Conservation (phyloP, 768 basidiomycete genomes). For the Amanita jacksonii region DNA sequence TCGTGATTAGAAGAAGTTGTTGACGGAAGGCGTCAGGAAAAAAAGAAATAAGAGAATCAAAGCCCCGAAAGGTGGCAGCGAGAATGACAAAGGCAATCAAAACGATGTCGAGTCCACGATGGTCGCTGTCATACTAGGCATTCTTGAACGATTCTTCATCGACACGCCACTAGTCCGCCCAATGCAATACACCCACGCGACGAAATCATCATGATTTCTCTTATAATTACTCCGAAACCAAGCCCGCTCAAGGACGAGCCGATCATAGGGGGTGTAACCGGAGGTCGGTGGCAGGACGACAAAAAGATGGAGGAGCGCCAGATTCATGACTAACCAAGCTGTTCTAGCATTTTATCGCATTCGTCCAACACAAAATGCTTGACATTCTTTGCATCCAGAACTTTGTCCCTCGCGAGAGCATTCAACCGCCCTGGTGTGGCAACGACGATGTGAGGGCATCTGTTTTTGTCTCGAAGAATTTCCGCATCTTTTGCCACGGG, state of each 20-base stretch:
- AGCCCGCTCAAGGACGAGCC: conserved; percentile 23
- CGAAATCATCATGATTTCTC: conserved; percentile 17
- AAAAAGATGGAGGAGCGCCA: conserved; percentile 16
- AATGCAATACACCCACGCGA: conserved; percentile 22
- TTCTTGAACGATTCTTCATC: conserved; percentile 25
- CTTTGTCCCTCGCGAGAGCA: conserved; percentile 91
- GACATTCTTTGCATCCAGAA: conserved; percentile 89
- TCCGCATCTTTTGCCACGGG: conserved; percentile 92
- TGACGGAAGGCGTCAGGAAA: conserved; percentile 41
- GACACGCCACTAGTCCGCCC: conserved; percentile 6
- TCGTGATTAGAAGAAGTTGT: conserved; percentile 57
- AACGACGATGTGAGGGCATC: conserved; percentile 98
- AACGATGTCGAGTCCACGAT: conserved; percentile 22
- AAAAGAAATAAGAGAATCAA: conserved; percentile 31
- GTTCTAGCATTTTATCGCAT: conserved; percentile 99
- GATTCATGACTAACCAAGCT: conserved; percentile 96
- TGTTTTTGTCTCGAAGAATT: conserved; percentile 86
- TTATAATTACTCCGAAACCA: conserved; percentile 4
- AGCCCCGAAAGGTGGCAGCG: conserved; percentile 10
- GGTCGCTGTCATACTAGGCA: conserved; percentile 25
- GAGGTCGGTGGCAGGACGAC: conserved; percentile 6
- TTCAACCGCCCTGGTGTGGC: conserved; percentile 97
- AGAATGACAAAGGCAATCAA: conserved; percentile 1
- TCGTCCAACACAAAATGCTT: conserved; percentile 99
- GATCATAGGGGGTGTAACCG: conserved; percentile 28